Percentiles rank a stretch among this genome's conserved stretches.
phyloP scores from a whole-genome alignment of 176 grass and related monocot species.

The Panicum miliaceum region DNA sequence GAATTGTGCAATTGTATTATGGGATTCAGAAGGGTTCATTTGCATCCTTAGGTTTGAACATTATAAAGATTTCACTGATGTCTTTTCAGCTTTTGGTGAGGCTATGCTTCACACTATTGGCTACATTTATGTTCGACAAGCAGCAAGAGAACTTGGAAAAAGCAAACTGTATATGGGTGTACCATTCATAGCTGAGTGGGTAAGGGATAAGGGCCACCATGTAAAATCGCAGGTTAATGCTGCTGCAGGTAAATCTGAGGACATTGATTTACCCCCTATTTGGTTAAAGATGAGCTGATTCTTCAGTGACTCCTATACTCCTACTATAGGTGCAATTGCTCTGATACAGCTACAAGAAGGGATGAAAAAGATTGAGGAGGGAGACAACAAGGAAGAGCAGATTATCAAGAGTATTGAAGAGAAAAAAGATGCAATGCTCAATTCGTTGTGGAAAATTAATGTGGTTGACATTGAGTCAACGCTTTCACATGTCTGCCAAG shows the following conservation, averaged over 20 bases:
- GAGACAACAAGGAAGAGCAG: slow-evolving; percentile 67
- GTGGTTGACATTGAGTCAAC: slow-evolving; percentile 91
- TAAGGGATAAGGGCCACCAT: slow-evolving; percentile 88
- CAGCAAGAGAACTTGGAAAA: slow-evolving; percentile 83
- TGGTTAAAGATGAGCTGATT: background rate
- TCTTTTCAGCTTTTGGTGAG: slow-evolving; percentile 89
- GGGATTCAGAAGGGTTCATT: background rate
- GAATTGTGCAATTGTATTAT: background rate
- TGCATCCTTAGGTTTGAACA: background rate
- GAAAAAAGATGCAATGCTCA: slow-evolving; percentile 91
- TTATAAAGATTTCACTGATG: background rate
- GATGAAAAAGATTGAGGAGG: slow-evolving; percentile 72
- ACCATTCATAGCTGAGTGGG: slow-evolving; percentile 98
- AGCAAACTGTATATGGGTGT: slow-evolving; percentile 78
- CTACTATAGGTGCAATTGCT: slow-evolving; percentile 68
- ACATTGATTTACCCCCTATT: background rate
- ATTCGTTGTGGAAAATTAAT: slow-evolving; percentile 96
- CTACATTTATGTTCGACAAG: slow-evolving; percentile 93
- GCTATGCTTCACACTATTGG: slow-evolving; percentile 96
- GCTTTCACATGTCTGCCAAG: slow-evolving; percentile 80
- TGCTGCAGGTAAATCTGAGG: slow-evolving; percentile 69
- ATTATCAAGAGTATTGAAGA: slow-evolving; percentile 68
- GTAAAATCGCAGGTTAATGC: slow-evolving; percentile 98
- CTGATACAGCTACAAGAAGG: slow-evolving; percentile 91
- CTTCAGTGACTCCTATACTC: background rate